Evolutionary conservation across 257 asterid genomes (phyloP).

Genomic region (Solanum piurae): DNA sequence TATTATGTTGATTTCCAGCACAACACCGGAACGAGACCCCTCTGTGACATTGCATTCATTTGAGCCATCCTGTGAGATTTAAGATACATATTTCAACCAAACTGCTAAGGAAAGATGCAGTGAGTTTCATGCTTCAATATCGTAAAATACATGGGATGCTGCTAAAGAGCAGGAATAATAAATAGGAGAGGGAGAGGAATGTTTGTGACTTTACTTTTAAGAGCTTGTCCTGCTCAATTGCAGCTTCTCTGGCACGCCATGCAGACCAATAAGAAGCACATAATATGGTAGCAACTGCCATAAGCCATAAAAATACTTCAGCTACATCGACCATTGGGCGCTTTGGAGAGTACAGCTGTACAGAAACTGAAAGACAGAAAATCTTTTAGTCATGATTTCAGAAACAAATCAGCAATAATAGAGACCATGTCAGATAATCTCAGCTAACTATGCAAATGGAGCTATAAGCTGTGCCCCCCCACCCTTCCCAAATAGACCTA

Average conservation of each 20-base stretch:
- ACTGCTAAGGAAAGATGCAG: neutral
- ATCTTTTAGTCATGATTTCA: neutral
- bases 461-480: neutral
- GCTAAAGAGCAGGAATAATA: neutral
- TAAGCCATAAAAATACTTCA: conserved; percentile 86
- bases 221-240: conserved; percentile 70
- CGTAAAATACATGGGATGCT: neutral
- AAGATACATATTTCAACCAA: neutral
- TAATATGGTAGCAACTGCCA: conserved; percentile 86
- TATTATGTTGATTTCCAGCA: conserved; percentile 62
- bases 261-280: conserved; percentile 96
- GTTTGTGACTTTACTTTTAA: conserved; percentile 38
- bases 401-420: neutral
- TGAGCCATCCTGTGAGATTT: conserved; percentile 63
- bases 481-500: neutral
- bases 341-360: conserved; percentile 80
- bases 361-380: conserved; percentile 42
- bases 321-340: conserved; percentile 90
- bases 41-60: conserved; percentile 44
- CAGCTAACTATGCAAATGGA: neutral
- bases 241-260: conserved; percentile 87
- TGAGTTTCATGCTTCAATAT: neutral
- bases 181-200: neutral
- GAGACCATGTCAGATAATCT: neutral
- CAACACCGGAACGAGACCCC: conserved; percentile 31